Base-by-base conservation (phyloP, 2,329 filamentous ascomycete species). In the Rutstroemia sp. region DNA sequence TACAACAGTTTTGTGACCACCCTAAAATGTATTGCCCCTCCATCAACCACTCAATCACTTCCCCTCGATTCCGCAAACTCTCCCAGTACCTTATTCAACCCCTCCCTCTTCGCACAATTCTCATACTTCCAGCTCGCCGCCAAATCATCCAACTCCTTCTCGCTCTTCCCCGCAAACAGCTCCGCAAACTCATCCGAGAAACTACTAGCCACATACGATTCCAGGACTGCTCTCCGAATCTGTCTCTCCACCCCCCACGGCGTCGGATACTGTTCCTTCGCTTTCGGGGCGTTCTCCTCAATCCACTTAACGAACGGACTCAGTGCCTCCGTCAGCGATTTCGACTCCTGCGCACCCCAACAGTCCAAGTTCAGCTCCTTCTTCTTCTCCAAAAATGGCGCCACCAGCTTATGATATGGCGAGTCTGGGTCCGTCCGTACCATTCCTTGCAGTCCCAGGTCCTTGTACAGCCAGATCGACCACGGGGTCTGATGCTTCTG, bases 391-490 rank as follows among this genome's bases (percentile, higher is more conserved):
- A 83, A 65, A 54, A 83, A 81, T 0, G 75, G 73, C 17, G 71
- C 64, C 44, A 83, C 74, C 2, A 76, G 73, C 21, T 71, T 71
- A 66, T 80, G 80, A 68, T 79, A 82, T 2, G 71, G 61, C 7
- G 72, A 75, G 10, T 75, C 49, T 10, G 61, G 60, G 23, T 56
- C 44, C 6, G 76, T 70, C 58, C 78, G 76, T 0, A 79, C 70
- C 78, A 82, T 80, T 5, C 78, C 79, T 65, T 81, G 78, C 46
- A 78, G 73, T 0, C 79, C 78, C 40, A 82, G 75, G 57, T 82
- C 78, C 64, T 82, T 82, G 67, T 80, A 82, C 0, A 79, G 67
- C 79, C 79, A 82, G 63, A 85, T 85, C 14, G 71, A 77, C 82
- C 81, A 85, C 53, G 73, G 72, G 38, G 79, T 78, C 49, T 73